Evolutionary conservation across 768 basidiomycete genomes (phyloP), one percentile per base, ranked within the genome.

Genomic region (Cystobasidiopsis lactophilus): DNA sequence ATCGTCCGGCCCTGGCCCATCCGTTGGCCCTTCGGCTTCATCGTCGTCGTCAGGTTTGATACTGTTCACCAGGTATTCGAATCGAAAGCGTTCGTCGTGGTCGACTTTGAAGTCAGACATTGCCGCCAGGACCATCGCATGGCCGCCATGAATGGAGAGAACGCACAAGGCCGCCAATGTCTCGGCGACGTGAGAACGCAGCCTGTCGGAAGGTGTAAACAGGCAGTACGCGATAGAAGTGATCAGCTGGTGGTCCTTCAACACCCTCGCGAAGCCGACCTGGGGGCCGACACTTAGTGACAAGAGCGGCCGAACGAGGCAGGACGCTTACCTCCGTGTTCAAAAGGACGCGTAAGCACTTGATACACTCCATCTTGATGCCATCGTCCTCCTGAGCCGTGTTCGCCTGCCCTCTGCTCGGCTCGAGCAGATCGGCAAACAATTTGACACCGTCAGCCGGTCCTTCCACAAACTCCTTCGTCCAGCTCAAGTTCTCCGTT

Each of bases 151-250:
- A 3, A 74, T 66, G 1, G 80, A 79, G 21, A 91, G 69, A 21
- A 84, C 71, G 62, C 83, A 85, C 39, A 89, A 75, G 0, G 80
- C 88, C 1, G 84, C 82, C 10, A 95, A 73, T 26, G 89, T 71
- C 58, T 89, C 84, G 3, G 79, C 76, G 0, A 75, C 72, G 23
- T 82, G 70, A 0, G 76, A 73, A 53, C 81, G 75, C 9, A 82
- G 68, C 64, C 81, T 86, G 50, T 74, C 67, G 10, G 79, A 77
- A 1, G 71, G 71, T 3, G 54, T 50, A 57, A 79, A 74, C 13
- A 89, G 72, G 0, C 78, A 73, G 60, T 81, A 81, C 16, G 77
- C 70, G 58, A 89, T 75, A 57, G 82, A 75, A 1, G 76, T 78
- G 56, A 88, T 72, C 30, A 83, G 69, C 0, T 70, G 75, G 0